phyloP scores from a whole-genome alignment of 371 early-diverging fungal genomes.

The Parasitella parasitica region DNA sequence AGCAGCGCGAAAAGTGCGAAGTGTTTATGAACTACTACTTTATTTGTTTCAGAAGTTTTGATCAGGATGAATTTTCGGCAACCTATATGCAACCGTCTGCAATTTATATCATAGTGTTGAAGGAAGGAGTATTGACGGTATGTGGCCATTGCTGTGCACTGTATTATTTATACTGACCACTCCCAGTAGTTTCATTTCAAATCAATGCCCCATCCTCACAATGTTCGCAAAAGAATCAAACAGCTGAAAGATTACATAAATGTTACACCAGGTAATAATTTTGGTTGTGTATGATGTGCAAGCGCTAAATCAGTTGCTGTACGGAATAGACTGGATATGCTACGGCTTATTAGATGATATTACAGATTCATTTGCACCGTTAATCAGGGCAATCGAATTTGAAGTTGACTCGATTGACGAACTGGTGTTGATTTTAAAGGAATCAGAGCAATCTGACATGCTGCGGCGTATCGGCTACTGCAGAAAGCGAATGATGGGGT shows the following conservation, averaged over 20 bases:
- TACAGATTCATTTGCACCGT: constrained; percentile 81
- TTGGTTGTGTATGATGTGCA: not conserved
- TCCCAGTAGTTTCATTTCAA: constrained; percentile 65
- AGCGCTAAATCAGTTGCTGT: not conserved
- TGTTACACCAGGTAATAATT: constrained; percentile 52
- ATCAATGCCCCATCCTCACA: constrained; percentile 69
- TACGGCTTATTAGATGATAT: constrained; percentile 88
- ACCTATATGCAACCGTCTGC: constrained; percentile 76
- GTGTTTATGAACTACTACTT: constrained; percentile 89
- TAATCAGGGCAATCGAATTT: constrained; percentile 76
- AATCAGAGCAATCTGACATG: constrained; percentile 89
- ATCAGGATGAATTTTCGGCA: constrained; percentile 62
- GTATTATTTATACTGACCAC: not conserved
- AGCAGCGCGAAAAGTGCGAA: constrained; percentile 92
- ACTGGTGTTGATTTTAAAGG: constrained; percentile 84
- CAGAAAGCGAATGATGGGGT: constrained; percentile 75
- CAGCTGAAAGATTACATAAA: constrained; percentile 67
- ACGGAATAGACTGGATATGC: constrained; percentile 77
- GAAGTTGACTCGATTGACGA: constrained; percentile 93
- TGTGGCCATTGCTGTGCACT: not conserved
- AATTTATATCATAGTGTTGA: constrained; percentile 81
- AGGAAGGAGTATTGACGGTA: constrained; percentile 79
- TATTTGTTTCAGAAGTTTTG: constrained; percentile 81
- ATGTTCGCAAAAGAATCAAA: constrained; percentile 75
- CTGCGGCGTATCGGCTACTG: constrained; percentile 82